phyloP scores from a whole-genome alignment of 2,329 filamentous ascomycete genomes.

The Teratosphaeria gauchensis region DNA sequence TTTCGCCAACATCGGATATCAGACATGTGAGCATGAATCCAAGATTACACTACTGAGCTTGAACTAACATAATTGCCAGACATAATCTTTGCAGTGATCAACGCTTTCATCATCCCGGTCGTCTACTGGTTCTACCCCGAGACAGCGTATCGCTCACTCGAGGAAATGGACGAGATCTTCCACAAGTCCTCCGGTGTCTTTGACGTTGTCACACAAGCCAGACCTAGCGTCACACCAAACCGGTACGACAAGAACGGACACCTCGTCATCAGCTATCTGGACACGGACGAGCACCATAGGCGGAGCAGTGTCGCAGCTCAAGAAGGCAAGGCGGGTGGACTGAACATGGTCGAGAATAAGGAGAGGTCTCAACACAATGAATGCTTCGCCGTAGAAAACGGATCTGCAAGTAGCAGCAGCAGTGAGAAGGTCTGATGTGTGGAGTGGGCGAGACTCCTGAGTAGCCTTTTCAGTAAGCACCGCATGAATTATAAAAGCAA shows the following conservation, averaged over 20 bases:
- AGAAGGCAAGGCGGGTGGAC: background rate
- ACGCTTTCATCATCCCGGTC: constrained; percentile 27
- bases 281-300: constrained; percentile 14
- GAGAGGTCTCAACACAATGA: background rate
- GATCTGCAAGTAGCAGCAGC: background rate
- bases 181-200: constrained; percentile 28
- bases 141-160: constrained; percentile 45
- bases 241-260: constrained; percentile 50
- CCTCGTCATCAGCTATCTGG: constrained; percentile 42
- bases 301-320: background rate
- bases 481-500: too few relatives aligned
- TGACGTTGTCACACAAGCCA: constrained; percentile 41
- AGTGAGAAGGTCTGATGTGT: background rate
- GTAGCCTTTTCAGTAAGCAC: background rate
- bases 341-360: background rate
- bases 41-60: background rate
- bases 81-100: background rate
- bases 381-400: background rate
- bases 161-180: constrained; percentile 62
- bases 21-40: background rate
- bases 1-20: background rate
- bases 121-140: constrained; percentile 52
- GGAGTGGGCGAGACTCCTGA: background rate
- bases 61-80: background rate
- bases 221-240: constrained; percentile 40